Percentiles rank a stretch among this genome's conserved stretches.
Conservation (phyloP, 2,329 filamentous ascomycete species). For the Tolypocladium amazonense region DNA sequence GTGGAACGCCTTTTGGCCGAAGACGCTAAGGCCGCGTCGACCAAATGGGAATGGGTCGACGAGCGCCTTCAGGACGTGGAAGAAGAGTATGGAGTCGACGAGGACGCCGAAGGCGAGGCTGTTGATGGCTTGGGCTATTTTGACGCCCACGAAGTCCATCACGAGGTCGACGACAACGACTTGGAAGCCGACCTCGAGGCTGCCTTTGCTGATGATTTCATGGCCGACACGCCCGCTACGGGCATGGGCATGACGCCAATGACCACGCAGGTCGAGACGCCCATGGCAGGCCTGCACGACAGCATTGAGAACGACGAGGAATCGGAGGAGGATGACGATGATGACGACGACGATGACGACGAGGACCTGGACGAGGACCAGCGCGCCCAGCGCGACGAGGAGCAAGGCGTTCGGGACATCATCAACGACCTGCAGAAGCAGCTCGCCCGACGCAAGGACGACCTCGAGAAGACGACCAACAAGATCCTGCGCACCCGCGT, state of each 20-base stretch:
- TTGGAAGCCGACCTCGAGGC: slow-evolving; percentile 46
- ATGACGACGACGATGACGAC: slow-evolving; percentile 38
- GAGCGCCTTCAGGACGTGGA: slow-evolving; percentile 30
- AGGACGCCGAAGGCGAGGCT: slow-evolving; percentile 38
- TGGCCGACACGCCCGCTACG: slow-evolving; percentile 30
- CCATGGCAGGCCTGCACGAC: slow-evolving; percentile 30
- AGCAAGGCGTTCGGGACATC: slow-evolving; percentile 44
- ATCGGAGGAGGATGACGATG: slow-evolving; percentile 31
- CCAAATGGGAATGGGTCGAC: slow-evolving; percentile 56
- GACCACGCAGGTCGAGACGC: slow-evolving; percentile 32
- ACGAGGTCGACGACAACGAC: slow-evolving; percentile 33
- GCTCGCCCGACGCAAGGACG: slow-evolving; percentile 32
- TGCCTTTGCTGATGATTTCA: slow-evolving; percentile 32
- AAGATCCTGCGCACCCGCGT: slow-evolving; percentile 40
- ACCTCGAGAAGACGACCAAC: slow-evolving; percentile 32
- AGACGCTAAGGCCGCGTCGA: slow-evolving; percentile 51
- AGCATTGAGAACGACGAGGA: slow-evolving; percentile 31
- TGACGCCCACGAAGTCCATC: slow-evolving; percentile 19
- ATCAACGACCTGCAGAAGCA: slow-evolving; percentile 42
- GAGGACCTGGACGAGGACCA: slow-evolving; percentile 45
- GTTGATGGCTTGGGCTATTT: slow-evolving; percentile 32
- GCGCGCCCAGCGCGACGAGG: slow-evolving; percentile 35
- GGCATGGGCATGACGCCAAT: slow-evolving; percentile 33
- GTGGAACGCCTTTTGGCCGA: slow-evolving; percentile 64
- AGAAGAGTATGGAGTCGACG: slow-evolving; percentile 35